Conservation (phyloP, 192 early-diverging fungal genomes). For the Dissophora ornata region DNA sequence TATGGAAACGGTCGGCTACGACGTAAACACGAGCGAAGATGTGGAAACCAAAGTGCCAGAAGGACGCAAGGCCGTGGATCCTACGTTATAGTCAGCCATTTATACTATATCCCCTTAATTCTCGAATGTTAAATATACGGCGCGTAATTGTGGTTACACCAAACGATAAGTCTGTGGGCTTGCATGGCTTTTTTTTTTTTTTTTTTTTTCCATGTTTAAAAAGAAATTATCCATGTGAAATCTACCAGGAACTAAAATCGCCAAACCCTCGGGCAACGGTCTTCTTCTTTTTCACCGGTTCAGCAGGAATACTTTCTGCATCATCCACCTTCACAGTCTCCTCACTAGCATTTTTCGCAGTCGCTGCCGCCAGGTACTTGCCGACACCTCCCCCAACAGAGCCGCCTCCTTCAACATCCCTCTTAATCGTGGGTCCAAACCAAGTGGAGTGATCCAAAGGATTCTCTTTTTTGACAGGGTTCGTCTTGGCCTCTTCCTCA, state of each 20-base stretch:
- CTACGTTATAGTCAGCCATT: too few species aligned
- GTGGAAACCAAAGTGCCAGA: too few species aligned
- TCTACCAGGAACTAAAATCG: slow-evolving; percentile 61
- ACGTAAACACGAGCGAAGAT: too few species aligned
- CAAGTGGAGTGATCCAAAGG: slow-evolving; percentile 72
- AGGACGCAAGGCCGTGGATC: too few species aligned
- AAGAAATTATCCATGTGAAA: not conserved
- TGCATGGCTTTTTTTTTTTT: too few species aligned
- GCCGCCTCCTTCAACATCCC: slow-evolving; percentile 37
- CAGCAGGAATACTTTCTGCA: slow-evolving; percentile 6
- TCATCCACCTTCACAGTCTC: slow-evolving; percentile 8
- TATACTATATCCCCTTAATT: too few species aligned
- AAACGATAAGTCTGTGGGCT: too few species aligned
- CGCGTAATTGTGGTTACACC: too few species aligned
- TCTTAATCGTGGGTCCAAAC: slow-evolving; percentile 72
- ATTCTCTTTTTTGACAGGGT: slow-evolving; percentile 59
- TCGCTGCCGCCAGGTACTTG: slow-evolving; percentile 67
- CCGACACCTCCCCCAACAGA: slow-evolving; percentile 63
- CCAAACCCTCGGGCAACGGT: slow-evolving; percentile 47
- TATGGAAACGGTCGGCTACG: too few species aligned
- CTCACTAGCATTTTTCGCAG: slow-evolving; percentile 7
- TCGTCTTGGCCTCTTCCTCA: slow-evolving; percentile 52
- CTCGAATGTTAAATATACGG: too few species aligned
- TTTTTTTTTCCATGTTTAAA: not conserved
- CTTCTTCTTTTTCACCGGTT: slow-evolving; percentile 52